Base-by-base conservation (phyloP, 352 stramenopile genomes). In the Thalassiosira sp. region DNA sequence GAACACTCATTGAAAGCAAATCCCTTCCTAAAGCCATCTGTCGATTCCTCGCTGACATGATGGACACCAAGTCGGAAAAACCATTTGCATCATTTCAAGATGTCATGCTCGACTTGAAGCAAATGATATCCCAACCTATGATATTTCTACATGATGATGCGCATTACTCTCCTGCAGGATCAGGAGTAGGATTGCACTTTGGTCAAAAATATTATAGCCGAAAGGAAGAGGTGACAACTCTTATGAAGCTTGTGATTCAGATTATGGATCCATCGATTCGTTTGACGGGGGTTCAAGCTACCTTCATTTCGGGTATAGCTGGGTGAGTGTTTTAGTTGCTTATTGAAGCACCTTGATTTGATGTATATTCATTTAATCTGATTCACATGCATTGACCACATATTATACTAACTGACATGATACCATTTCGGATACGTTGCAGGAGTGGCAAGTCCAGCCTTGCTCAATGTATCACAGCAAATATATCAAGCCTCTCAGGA, bases 111-210 rank as follows among this genome's bases (percentile, higher is more conserved):
- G 69, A 78, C 46, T 49, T 78, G 0, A 15, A 66, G 31, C 35
- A 78, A 54, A 78, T 78, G 69, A 48, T 33, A 40, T 58, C 10
- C 25, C 11, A 66, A 25, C 59, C 69, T 6, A 5, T 35, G 18
- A 48, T 61, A 3, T 66, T 64, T 35, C 43, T 78, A 13, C 37
- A 72, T 56, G 52, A 72, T 56, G 52, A 78, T 66, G 3, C 11
- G 22, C 16, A 27, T 16, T 46, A 28, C 7, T 3, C 28, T 16
- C n/a, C n/a, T n/a, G n/a, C 45, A 20, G 43, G 25, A 8, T 53
- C 15, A 27, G 40, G 28, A n/a, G n/a, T n/a, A n/a, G 40, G 33
- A 42, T 60, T 45, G 20, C 0, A 35, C 37, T 78, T 78, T 66
- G 69, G 69, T 0, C 58, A 53, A 24, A 40, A 18, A 25, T 58